Conservation (phyloP, 2,329 filamentous ascomycete genomes). For the Colletotrichum phormii region DNA sequence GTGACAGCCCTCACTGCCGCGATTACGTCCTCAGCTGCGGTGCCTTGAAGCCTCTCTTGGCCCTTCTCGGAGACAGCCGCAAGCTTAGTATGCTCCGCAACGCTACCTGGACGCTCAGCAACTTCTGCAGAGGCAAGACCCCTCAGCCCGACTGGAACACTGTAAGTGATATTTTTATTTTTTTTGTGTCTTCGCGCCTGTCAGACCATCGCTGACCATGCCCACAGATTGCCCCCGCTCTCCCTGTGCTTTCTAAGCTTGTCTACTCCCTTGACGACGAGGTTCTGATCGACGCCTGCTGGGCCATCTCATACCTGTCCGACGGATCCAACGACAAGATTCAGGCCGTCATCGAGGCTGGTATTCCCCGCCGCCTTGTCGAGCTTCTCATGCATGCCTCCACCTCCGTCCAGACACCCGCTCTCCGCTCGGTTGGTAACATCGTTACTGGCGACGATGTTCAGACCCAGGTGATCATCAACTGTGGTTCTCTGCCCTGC, state of each 20-base stretch:
- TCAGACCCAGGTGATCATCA: conserved; percentile 99
- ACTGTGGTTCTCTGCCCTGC: conserved; percentile 92
- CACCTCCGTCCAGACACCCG: conserved; percentile 97
- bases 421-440: conserved; percentile 96
- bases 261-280: conserved; percentile 99
- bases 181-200: neutral
- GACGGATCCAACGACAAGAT: conserved; percentile 99
- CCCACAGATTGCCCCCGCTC: conserved; percentile 86
- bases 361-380: conserved; percentile 94
- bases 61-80: conserved; percentile 93
- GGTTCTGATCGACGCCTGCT: conserved; percentile 98
- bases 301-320: conserved; percentile 98
- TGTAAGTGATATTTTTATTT: too few species aligned
- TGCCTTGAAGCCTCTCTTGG: conserved; percentile 89
- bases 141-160: conserved; percentile 98
- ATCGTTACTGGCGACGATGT: conserved; percentile 99
- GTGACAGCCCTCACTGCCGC: conserved; percentile 96
- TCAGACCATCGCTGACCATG: neutral
- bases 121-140: conserved; percentile 99
- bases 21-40: conserved; percentile 95
- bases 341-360: conserved; percentile 97
- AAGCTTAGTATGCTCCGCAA: conserved; percentile 99
- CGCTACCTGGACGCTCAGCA: conserved; percentile 98
- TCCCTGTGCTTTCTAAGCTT: conserved; percentile 95
- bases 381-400: conserved; percentile 98